Conservation (phyloP, 108 stramenopile genomes). For the Conticribra weissflogii region DNA sequence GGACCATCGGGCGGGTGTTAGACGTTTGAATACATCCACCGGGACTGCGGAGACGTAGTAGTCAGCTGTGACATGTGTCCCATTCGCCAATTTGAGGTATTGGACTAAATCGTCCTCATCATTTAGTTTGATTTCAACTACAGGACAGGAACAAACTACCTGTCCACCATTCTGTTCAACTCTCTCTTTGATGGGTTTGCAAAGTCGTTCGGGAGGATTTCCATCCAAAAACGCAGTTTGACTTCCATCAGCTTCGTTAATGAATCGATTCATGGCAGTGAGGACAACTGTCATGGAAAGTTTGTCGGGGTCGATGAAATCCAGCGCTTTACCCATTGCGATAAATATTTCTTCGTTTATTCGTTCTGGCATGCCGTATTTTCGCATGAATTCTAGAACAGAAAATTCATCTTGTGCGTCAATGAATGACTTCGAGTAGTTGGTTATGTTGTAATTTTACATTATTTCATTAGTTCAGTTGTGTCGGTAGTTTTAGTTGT, state of each 20-base stretch:
- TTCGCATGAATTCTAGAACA: constrained; percentile 69
- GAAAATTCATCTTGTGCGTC: constrained; percentile 72
- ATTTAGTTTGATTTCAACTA: constrained; percentile 47
- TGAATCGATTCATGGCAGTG: constrained; percentile 79
- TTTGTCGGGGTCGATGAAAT: constrained; percentile 79
- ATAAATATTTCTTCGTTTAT: constrained; percentile 72
- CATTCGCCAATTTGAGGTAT: constrained; percentile 54
- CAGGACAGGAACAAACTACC: constrained; percentile 51
- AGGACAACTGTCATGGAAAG: constrained; percentile 74
- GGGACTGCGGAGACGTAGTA: constrained; percentile 76
- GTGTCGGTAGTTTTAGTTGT: too few relatives aligned
- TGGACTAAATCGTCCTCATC: constrained; percentile 52
- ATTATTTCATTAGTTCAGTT: too few relatives aligned
- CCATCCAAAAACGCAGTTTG: constrained; percentile 82
- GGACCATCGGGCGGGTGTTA: constrained; percentile 63
- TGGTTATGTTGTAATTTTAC: too few relatives aligned
- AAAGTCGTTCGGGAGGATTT: constrained; percentile 68
- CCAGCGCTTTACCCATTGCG: constrained; percentile 63
- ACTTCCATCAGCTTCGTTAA: constrained; percentile 74
- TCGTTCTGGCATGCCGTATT: constrained; percentile 74
- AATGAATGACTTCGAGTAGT: constrained; percentile 53
- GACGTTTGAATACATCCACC: constrained; percentile 68
- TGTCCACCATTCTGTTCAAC: constrained; percentile 58
- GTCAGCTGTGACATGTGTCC: constrained; percentile 58
- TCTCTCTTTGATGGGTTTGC: constrained; percentile 67